These are phyloP conservation scores for Picea abies DNA, from an alignment of 83 land plant species.

Conservation along the genomic window DNA sequence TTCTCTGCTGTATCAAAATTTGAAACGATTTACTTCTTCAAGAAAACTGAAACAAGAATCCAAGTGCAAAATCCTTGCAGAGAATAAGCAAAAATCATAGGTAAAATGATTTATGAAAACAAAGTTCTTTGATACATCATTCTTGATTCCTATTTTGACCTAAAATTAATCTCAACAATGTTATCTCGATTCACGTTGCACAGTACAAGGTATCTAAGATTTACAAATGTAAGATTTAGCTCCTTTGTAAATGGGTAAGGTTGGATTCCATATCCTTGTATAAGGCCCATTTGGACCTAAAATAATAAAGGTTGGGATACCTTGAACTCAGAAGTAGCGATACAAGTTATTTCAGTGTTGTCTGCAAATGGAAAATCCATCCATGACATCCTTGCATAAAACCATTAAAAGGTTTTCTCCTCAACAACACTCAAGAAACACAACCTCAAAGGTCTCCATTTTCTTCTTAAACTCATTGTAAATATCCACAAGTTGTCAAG, in stretches of 20 bases:
- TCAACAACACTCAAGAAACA: slow-evolving; percentile 27
- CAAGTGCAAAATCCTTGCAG: no score
- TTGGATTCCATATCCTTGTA: slow-evolving; percentile 49
- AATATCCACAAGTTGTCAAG: neutral
- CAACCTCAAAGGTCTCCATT: slow-evolving; percentile 54
- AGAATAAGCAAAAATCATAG: no score
- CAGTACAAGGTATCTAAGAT: no score
- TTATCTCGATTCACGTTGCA: no score
- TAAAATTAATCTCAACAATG: no score
- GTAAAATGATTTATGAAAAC: no score
- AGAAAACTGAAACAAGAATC: no score
- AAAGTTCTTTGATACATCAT: no score
- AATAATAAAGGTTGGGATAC: slow-evolving; percentile 42
- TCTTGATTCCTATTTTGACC: no score
- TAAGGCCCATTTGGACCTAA: slow-evolving; percentile 45
- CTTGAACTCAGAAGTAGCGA: slow-evolving; percentile 46
- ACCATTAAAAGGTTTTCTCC: slow-evolving; percentile 30
- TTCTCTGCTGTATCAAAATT: no score
- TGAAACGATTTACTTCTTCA: no score
- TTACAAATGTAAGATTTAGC: no score
- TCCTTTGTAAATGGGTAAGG: slow-evolving; percentile 70
- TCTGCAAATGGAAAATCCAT: slow-evolving; percentile 61
- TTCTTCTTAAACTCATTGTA: neutral
- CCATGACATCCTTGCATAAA: slow-evolving; percentile 56
- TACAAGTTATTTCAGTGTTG: slow-evolving; percentile 37